Conservation (phyloP, 208 protist genomes). For the Trypanosoma rangeli region DNA sequence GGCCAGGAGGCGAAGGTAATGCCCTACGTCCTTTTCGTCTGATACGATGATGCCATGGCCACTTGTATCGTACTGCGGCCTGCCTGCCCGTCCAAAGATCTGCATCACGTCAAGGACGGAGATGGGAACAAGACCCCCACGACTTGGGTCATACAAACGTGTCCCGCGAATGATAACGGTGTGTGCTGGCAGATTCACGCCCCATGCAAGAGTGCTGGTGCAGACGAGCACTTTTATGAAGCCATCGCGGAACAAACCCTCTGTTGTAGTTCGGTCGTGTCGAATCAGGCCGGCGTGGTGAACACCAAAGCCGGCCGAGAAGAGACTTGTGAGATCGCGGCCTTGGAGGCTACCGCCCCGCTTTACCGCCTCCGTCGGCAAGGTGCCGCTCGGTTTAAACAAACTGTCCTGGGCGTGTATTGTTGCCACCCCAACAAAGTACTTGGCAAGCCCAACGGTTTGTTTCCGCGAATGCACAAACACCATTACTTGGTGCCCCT, state of each 20-base stretch:
- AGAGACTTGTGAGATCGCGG: constrained; percentile 87
- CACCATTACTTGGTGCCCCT: constrained; percentile 98
- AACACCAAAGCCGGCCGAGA: constrained; percentile 90
- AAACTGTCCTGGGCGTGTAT: constrained; percentile 47
- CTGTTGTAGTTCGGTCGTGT: constrained; percentile 94
- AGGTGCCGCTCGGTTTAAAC: constrained; percentile 50
- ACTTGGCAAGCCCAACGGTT: constrained; percentile 92
- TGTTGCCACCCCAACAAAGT: constrained; percentile 88
- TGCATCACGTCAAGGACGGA: constrained; percentile 99
- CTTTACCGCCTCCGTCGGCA: constrained; percentile 49
- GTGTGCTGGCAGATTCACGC: constrained; percentile 99
- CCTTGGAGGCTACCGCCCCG: constrained; percentile 72
- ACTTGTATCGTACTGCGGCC: constrained; percentile 98
- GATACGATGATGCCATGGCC: constrained; percentile 99
- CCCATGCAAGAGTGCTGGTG: constrained; percentile 99
- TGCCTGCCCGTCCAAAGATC: constrained; percentile 98
- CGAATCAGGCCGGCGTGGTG: constrained; percentile 98
- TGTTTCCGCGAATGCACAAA: constrained; percentile 99
- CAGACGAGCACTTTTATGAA: constrained; percentile 96
- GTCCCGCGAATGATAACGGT: constrained; percentile 99
- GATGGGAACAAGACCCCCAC: constrained; percentile 95
- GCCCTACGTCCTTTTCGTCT: constrained; percentile 93
- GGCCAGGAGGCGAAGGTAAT: constrained; percentile 96
- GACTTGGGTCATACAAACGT: constrained; percentile 94
- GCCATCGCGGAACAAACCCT: constrained; percentile 95